Percentiles rank a stretch among this genome's conserved stretches.
Conservation (phyloP, 441 rosid species). For the Brassica hybrid region DNA sequence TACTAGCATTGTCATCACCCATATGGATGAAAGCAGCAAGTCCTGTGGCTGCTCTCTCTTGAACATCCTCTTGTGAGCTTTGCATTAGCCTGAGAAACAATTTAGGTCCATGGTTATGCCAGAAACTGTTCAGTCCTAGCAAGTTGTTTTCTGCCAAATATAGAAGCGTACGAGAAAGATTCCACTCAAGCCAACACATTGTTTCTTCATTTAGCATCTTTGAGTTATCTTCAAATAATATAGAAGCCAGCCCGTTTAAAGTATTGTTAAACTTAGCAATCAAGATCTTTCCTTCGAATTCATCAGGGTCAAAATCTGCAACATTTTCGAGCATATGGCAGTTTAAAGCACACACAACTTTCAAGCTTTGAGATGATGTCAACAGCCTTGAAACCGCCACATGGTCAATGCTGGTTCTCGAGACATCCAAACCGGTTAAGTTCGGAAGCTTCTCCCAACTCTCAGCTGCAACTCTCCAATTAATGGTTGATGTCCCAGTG, state of each 20-base stretch:
- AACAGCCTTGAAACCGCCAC: slow-evolving; percentile 68
- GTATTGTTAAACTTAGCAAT: slow-evolving; percentile 60
- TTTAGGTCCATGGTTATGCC: slow-evolving; percentile 88
- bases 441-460: slow-evolving; percentile 82
- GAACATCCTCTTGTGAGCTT: slow-evolving; percentile 93
- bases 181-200: slow-evolving; percentile 88
- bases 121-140: slow-evolving; percentile 70
- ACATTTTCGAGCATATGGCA: slow-evolving; percentile 71
- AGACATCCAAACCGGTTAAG: slow-evolving; percentile 83
- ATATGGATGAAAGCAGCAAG: slow-evolving; percentile 53
- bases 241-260: slow-evolving; percentile 62
- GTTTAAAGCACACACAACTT: slow-evolving; percentile 85
- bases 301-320: slow-evolving; percentile 43
- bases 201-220: slow-evolving; percentile 55
- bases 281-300: slow-evolving; percentile 67
- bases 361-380: slow-evolving; percentile 70
- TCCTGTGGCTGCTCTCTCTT: slow-evolving; percentile 90
- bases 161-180: slow-evolving; percentile 79
- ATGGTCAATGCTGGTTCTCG: slow-evolving; percentile 79
- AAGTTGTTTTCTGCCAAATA: slow-evolving; percentile 79
- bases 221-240: slow-evolving; percentile 58
- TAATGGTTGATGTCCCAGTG: slow-evolving; percentile 82
- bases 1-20: slow-evolving; percentile 34
- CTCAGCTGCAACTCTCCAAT: slow-evolving; percentile 74
- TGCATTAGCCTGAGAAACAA: slow-evolving; percentile 85